Base-by-base conservation (phyloP, 495 filamentous ascomycete species). In the Neohortaea acidophila region DNA sequence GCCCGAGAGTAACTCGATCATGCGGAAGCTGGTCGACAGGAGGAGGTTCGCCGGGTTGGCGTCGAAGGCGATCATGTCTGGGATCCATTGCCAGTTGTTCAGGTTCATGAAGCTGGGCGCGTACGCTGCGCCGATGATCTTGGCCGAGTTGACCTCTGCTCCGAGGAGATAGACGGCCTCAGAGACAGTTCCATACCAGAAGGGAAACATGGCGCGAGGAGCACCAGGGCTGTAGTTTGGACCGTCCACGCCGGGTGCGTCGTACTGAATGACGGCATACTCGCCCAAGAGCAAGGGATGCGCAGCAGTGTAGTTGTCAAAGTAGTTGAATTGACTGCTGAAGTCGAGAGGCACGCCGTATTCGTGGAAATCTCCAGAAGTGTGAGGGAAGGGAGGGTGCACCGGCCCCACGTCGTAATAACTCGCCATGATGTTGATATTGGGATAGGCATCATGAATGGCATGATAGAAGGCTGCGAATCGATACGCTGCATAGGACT, bases 121-220 rank as follows among this genome's bases (percentile, higher is more conserved):
- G 20, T 56, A 56, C 19, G 53, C 39, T 4, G 54, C 50, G 0
- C 51, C 53, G 22, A 52, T 29, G 52, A 69, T 58, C 33, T 60
- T 61, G 35, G 78, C 68, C 3, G 66, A 63, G 52, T 82, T 81
- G 17, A 75, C 62, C 57, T 84, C 78, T 28, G 72, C 64, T 19
- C 73, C 76, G 24, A 84, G 65, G 44, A 79, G 65, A 44, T 70
- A 78, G 20, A 81, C 67, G 2, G 75, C 76, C 47, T 84, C 77
- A 18, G 61, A 66, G 26, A 79, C 70, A 28, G 66, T 65, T 26
- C 69, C 72, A 39, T 65, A 66, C 71, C 70, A 78, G 54, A 60
- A 58, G 3, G 51, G 52, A 21, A 61, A 60, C 21, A 43, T 50
- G 12, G 45, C 43, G 18, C 48, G 48, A 10, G 33, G 34, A 3